phyloP scores from a whole-genome alignment of 1,139 yeast species.

The Hyphopichia wangnamkhiaoensis region DNA sequence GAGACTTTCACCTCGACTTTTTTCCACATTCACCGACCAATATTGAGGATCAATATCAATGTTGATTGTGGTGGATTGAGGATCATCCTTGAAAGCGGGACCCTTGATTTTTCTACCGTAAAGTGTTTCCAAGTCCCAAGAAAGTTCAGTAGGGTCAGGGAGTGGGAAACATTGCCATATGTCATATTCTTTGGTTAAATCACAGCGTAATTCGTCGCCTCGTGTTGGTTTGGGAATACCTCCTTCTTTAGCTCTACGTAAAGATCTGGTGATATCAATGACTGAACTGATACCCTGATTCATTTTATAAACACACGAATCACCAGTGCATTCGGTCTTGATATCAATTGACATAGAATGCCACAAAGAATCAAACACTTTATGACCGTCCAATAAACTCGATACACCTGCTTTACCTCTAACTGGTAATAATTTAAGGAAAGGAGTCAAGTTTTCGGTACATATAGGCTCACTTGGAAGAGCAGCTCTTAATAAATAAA shows the following conservation, averaged over 20 bases:
- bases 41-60: conserved; percentile 41
- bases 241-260: conserved; percentile 56
- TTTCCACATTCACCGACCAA: conserved; percentile 46
- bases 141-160: conserved; percentile 51
- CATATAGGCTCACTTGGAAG: conserved; percentile 95
- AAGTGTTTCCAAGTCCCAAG: conserved; percentile 60
- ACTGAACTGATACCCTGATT: conserved; percentile 75
- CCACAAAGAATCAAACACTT: conserved; percentile 93
- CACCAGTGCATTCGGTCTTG: conserved; percentile 49
- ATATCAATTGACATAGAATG: conserved; percentile 90
- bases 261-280: conserved; percentile 66
- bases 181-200: conserved; percentile 56
- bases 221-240: conserved; percentile 83
- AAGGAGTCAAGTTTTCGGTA: conserved; percentile 95
- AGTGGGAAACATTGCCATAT: conserved; percentile 78
- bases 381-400: conserved; percentile 88
- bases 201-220: conserved; percentile 72
- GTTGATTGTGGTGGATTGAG: conserved; percentile 40
- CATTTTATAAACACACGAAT: conserved; percentile 56
- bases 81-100: conserved; percentile 52
- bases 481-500: conserved; percentile 76
- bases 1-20: neutral
- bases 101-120: conserved; percentile 73
- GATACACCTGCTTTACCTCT: conserved; percentile 91
- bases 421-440: conserved; percentile 85